Percentiles rank a stretch among this genome's conserved stretches.
Conservation (phyloP, 2,329 filamentous ascomycete genomes). For the Alternaria consortialis region DNA sequence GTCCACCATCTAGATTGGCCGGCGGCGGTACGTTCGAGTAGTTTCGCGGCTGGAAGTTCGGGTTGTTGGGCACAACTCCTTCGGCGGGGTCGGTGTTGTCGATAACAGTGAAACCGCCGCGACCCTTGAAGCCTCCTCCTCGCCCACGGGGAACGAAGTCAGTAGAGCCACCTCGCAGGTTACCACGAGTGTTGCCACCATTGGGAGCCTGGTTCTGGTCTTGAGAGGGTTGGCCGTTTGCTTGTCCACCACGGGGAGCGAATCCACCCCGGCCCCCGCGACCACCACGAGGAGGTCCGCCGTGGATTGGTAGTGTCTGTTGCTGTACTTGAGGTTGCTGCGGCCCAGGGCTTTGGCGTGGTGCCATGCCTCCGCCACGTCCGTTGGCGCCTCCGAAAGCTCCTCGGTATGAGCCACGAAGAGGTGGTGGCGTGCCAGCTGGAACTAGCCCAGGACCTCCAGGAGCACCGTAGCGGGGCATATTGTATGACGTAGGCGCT, state of each 20-base stretch:
- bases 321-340: conserved; percentile 40
- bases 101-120: conserved; percentile 56
- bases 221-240: conserved; percentile 36
- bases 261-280: conserved; percentile 53
- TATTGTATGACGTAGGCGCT: conserved; percentile 62
- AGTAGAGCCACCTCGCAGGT: conserved; percentile 31
- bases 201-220: conserved; percentile 38
- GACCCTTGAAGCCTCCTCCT: conserved; percentile 47
- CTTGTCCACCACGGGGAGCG: conserved; percentile 44
- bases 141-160: conserved; percentile 53
- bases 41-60: conserved; percentile 63
- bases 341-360: conserved; percentile 39
- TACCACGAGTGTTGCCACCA: conserved; percentile 41
- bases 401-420: conserved; percentile 67
- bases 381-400: conserved; percentile 61
- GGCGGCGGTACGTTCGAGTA: conserved; percentile 52
- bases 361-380: conserved; percentile 51
- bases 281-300: conserved; percentile 49
- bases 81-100: conserved; percentile 62
- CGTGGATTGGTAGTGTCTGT: conserved; percentile 52
- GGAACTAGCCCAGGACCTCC: conserved; percentile 68
- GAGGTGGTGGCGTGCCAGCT: conserved; percentile 64
- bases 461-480: conserved; percentile 64
- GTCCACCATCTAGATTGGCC: conserved; percentile 41
- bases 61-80: conserved; percentile 65